A percentile compares a stretch with the other conserved stretches of the same genome.
These are phyloP conservation scores for Umbelopsis isabellina DNA, from an alignment of 192 early-diverging fungal species.

Conservation along the genomic window DNA sequence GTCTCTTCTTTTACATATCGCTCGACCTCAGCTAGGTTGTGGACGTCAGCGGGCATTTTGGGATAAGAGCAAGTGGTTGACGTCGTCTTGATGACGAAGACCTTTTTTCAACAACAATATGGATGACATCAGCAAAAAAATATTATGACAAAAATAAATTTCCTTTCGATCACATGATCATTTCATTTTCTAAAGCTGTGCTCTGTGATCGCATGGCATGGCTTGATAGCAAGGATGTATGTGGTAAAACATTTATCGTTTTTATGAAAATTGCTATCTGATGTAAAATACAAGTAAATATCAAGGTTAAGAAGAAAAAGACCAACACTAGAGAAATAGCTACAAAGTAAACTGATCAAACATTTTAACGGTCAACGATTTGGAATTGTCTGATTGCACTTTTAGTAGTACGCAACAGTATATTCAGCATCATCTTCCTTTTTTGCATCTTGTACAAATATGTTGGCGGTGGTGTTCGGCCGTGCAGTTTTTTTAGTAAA, in stretches of 20 bases:
- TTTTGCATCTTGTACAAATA: neutral
- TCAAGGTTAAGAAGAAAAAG: too few relatives aligned
- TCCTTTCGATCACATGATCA: too few relatives aligned
- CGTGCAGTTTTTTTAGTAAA: conserved; percentile 2
- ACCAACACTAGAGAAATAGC: too few relatives aligned
- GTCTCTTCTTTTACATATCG: conserved; percentile 21
- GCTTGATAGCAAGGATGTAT: too few relatives aligned
- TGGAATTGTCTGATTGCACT: too few relatives aligned
- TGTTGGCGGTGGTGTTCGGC: conserved; percentile 2
- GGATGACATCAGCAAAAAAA: conserved; percentile 8
- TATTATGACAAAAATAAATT: conserved; percentile 6
- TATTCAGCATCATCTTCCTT: conserved; percentile 14
- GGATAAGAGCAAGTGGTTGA: conserved; percentile 24
- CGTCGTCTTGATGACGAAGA: conserved; percentile 24
- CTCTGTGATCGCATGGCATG: too few relatives aligned
- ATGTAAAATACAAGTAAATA: too few relatives aligned
- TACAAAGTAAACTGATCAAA: too few relatives aligned
- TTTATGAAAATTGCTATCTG: too few relatives aligned
- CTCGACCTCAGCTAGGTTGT: conserved; percentile 24
- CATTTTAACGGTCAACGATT: too few relatives aligned
- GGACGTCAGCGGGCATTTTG: conserved; percentile 24
- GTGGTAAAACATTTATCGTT: too few relatives aligned
- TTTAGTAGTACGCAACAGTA: conserved; percentile 1
- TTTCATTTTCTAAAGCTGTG: too few relatives aligned
- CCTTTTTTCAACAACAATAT: conserved; percentile 5